These are phyloP conservation scores for Colletotrichum navitas DNA, from an alignment of 2,329 filamentous ascomycete genomes.

Conservation along the genomic window DNA sequence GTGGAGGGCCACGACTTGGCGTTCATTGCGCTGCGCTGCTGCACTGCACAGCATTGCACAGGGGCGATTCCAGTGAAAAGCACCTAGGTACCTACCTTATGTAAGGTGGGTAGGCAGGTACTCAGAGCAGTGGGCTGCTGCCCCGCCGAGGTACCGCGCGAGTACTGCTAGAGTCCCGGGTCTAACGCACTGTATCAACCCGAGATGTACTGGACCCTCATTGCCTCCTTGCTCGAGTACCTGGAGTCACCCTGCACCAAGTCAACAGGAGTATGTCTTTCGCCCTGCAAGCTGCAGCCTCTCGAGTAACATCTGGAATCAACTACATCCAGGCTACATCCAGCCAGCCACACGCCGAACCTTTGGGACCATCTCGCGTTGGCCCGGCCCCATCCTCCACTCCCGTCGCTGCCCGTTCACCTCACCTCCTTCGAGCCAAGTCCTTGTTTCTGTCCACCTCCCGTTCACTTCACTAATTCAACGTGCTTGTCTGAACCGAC, in stretches of 20 bases:
- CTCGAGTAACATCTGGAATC: neutral
- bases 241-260: neutral
- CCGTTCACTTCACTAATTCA: conserved; percentile 23
- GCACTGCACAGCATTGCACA: conserved; percentile 7
- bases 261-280: neutral
- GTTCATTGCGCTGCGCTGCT: conserved; percentile 6
- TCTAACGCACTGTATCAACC: conserved; percentile 9
- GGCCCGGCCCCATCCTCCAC: conserved; percentile 19
- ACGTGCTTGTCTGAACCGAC: conserved; percentile 18
- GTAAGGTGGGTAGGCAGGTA: neutral
- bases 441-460: conserved; percentile 9
- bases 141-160: conserved; percentile 16
- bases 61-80: neutral
- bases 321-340: conserved; percentile 23
- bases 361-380: conserved; percentile 7
- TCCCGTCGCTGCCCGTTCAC: conserved; percentile 33
- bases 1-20: conserved; percentile 32
- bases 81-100: neutral
- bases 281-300: conserved; percentile 20
- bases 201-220: neutral
- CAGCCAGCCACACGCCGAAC: neutral
- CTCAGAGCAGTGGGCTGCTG: neutral
- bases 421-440: conserved; percentile 30
- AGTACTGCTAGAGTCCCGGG: conserved; percentile 20
- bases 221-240: neutral